A percentile compares a stretch with the other conserved stretches of the same genome.
Conservation (phyloP, 2,329 filamentous ascomycete species). For the Fusarium sp. region DNA sequence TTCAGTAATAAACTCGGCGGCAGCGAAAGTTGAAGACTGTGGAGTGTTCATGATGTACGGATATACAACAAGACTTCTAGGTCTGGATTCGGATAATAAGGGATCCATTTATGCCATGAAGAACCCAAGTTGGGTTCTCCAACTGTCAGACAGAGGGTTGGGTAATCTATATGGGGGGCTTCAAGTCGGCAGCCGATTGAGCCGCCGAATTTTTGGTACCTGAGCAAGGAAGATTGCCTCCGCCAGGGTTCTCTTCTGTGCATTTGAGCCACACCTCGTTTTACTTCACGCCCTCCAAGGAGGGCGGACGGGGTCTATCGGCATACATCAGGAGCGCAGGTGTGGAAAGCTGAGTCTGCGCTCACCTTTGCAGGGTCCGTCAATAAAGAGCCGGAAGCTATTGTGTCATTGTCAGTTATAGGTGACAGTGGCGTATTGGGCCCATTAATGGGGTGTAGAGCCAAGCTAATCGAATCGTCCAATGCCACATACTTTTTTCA, state of each 20-base stretch:
- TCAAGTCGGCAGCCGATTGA: conserved; percentile 37
- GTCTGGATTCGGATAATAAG: conserved; percentile 23
- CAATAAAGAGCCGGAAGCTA: conserved; percentile 32
- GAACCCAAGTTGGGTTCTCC: conserved; percentile 22
- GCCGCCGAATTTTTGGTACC: conserved; percentile 38
- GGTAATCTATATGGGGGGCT: conserved; percentile 37
- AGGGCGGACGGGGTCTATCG: conserved; percentile 29
- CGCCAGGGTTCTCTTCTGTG: conserved; percentile 27
- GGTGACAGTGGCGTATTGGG: conserved; percentile 44
- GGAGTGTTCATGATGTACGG: conserved; percentile 35
- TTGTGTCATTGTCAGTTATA: conserved; percentile 39
- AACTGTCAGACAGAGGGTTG: conserved; percentile 30
- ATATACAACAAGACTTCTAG: conserved; percentile 21
- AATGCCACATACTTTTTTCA: conserved; percentile 41
- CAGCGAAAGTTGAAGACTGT: conserved; percentile 34
- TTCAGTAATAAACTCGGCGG: conserved; percentile 43
- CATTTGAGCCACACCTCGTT: conserved; percentile 36
- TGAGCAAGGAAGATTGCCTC: conserved; percentile 34
- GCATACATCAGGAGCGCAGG: conserved; percentile 32
- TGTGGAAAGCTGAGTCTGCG: conserved; percentile 28
- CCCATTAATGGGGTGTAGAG: conserved; percentile 30
- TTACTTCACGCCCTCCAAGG: conserved; percentile 34
- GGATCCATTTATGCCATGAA: conserved; percentile 32
- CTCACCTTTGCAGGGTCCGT: conserved; percentile 24
- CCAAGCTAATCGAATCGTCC: conserved; percentile 36